Evolutionary conservation across 2,329 filamentous ascomycete genomes (phyloP), one percentile per base, ranked within the genome.

Genomic region (Sordariomycetes sp.): DNA sequence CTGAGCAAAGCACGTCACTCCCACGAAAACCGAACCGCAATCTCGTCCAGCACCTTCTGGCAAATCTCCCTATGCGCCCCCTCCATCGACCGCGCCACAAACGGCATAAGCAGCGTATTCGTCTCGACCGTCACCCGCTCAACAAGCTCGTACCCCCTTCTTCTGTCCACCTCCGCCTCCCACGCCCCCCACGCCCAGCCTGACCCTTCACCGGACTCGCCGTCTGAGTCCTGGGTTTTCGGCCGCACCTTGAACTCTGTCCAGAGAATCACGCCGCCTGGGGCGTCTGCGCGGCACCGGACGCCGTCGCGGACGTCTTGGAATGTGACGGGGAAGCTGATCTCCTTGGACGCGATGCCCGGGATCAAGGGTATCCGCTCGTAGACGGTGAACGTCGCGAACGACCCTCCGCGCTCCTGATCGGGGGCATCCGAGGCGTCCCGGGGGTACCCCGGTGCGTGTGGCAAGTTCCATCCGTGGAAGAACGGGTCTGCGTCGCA

Each of bases 251-350:
- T 53, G 39, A 67, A 71, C 60, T 70, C 68, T 50, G 64, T 71
- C 66, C 74, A 70, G 56, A 77, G 69, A 17, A 67, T 65, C 24
- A 76, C 73, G 42, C 74, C 74, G 25, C 66, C 73, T 2, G 69
- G 66, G 4, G 74, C 73, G 48, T 72, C 66, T 54, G 72, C 74
- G 45, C 74, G 67, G 56, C 70, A 70, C n/a, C 74, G 69, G 34
- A 74, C 64, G 53, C 74, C 74, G 39, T 67, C 63, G 24, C 66
- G 65, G 35, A 72, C 68, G 59, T 64, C 67, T 62, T 77, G 74
- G 60, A 76, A 75, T 32, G 74, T 68, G 59, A 71, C 72, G 4
- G 70, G 70, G 58, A 76, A 71, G 55, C 61, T 62, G 42, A 77
- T 67, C 35, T 70, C 68, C 62, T 71, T 75, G 53, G 62, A 66